Evolutionary conservation across 768 basidiomycete species (phyloP), one percentile per base, ranked within the genome.

Genomic region (Lactarius tabidus): DNA sequence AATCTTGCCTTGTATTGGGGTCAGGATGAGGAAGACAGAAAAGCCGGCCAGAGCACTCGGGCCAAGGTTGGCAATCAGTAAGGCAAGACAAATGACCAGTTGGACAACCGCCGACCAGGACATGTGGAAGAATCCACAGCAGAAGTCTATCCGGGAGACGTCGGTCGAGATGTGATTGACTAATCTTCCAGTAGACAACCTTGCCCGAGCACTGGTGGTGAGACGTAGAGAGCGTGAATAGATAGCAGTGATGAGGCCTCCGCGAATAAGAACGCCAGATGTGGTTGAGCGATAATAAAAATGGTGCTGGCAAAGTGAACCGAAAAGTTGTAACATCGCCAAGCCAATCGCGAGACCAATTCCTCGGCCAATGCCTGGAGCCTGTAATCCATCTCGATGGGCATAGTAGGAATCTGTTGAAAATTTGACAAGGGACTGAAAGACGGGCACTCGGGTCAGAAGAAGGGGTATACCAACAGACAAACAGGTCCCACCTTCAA

Each of bases 131-230:
- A 87, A 90, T 23, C 87, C 80, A 70, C 84, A 81, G 70, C 88
- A 89, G 70, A 94, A 97, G 73, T 98, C 94, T 72, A 98, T 91
- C 26, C 95, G 84, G 33, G 90, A 93, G 26, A 95, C 86, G 72
- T 95, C 93, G 1, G 91, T 93, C 6, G 91, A 93, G 66, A 98
- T 95, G 77, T 96, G 93, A 69, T 94, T 95, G 67, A 97, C 89
- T 14, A 97, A 83, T 72, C 90, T 90, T 26, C 94, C 95, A 71
- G 93, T 97, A 1, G 91, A 85, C 51, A 95, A 81, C 10, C 84
- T 86, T 1, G 87, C 86, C 8, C 95, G 84, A 7, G 93, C 85
- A 48, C 91, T 87, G 20, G 90, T 84, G 2, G 90, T 89, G 36
- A 98, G 81, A 31, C 79, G 82, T 28, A 97, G 80, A 1, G 89